Evolutionary conservation across 2,329 filamentous ascomycete species (phyloP), one percentile per base, ranked within the genome.

Genomic region (Onygenales sp.): DNA sequence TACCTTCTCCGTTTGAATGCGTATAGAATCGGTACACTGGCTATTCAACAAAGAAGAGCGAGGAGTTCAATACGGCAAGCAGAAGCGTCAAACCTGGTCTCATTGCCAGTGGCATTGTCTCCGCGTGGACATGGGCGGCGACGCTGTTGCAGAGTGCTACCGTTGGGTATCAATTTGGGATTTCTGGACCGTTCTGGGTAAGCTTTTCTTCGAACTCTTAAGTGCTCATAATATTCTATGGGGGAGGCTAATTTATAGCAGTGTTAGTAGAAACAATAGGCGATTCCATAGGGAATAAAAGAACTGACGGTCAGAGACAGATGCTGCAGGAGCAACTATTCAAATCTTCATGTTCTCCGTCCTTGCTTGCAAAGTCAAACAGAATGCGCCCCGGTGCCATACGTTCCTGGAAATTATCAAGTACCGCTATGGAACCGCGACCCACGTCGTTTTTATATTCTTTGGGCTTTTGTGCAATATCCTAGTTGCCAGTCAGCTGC

Each of bases 51-150:
- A 88, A 95, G 68, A 95, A 90, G 0, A 91, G 87, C 0, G 90
- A 95, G 72, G 93, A 90, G 82, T 95, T 95, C 76, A 90, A 81
- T 58, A 95, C 90, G 0, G 90, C 90, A 49, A 88, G 89, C 14
- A 79, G 91, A 57, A 90, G 87, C 1, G 88, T 95, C 59, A 95
- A 95, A 67, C 90, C 88, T 7, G 91, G 90, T 43, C 77, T 95
- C 10, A 88, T 95, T 0, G 87, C 88, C 9, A 87, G 88, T 4
- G 90, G 89, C 13, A 90, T 95, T n/a, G 88, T 95, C 2, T 91
- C 86, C 13, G 90, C 86, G 4, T 95, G 91, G 90, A 95, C 90
- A 0, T 95, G 89, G 89, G 89, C 88, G 0, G 89, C 88, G 21
- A 92, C 88, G 0, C 75, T 92, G 1, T 76, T 93, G 2, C 88